Base-by-base conservation (phyloP, 331 rosid species). In the Malus hybrid region DNA sequence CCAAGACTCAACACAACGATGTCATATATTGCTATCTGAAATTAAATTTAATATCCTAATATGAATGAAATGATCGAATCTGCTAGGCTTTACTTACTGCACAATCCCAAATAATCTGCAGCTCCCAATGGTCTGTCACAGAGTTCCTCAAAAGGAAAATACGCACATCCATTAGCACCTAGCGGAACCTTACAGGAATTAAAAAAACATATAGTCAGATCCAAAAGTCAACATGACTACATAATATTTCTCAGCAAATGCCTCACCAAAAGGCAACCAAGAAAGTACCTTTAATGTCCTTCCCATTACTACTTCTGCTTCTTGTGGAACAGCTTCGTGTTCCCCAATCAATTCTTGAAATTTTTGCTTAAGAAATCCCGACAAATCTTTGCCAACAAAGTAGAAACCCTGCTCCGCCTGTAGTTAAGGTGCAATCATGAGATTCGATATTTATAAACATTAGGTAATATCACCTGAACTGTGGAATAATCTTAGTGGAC, bases 271-370 rank as follows among this genome's bases (percentile, higher is more conserved):
- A 64, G 55, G 46, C n/a, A 82, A 60, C 33, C 75, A 68, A 70
- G 70, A 48, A 77, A 79, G 67, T 82, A 94, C 98, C 48, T 80
- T 87, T 52, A 95, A 84, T 39, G 46, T 88, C 84, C 99, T 89
- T 85, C 99, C 99, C 99, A 95, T 95, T 53, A 86, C 87, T 75
- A 95, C 93, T 87, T 92, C 97, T 79, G 89, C 99, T 78, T 86
- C 93, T 79, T 86, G 91, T 71, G 92, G 93, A 75, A 71, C 29
- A 70, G 97, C 85, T 44, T 78, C 81, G 14, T 63, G 77, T 66
- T 85, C 85, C 73, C 96, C 97, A 70, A 95, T 79, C 79, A 95
- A 77, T 75, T 88, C 82, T 81, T 86, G 92, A 78, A 95, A 95
- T 78, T 74, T 88, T 74, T 92, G 77, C 86, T 73, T 81, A 46